These are phyloP conservation scores for Sicyos edulis DNA, from an alignment of 306 rosid genomes.

Conservation along the genomic window DNA sequence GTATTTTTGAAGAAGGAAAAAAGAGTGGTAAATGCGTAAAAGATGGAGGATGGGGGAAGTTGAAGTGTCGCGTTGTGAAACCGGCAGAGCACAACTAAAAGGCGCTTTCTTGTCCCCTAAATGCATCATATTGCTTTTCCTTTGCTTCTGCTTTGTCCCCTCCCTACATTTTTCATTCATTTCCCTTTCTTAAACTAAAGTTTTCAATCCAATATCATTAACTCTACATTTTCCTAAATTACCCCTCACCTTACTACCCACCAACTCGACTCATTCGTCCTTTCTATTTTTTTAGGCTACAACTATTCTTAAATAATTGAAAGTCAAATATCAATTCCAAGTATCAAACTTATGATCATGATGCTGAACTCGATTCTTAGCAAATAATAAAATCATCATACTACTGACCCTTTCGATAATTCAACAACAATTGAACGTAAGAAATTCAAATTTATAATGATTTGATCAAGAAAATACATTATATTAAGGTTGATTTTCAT, in stretches of 20 bases:
- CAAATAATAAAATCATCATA: too few relatives aligned
- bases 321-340: too few relatives aligned
- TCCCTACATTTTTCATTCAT: too few relatives aligned
- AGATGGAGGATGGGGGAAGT: constrained; percentile 14
- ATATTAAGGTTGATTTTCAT: too few relatives aligned
- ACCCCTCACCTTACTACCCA: neutral
- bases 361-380: too few relatives aligned
- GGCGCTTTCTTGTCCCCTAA: constrained; percentile 55
- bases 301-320: too few relatives aligned
- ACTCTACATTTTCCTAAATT: neutral
- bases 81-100: constrained; percentile 44
- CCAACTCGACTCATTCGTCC: too few relatives aligned
- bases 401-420: too few relatives aligned
- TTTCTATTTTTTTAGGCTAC: too few relatives aligned
- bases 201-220: neutral
- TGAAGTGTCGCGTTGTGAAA: constrained; percentile 29
- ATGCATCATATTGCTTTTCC: constrained; percentile 36
- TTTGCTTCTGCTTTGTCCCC: constrained; percentile 39
- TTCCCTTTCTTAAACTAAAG: neutral
- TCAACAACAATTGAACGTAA: too few relatives aligned
- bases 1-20: neutral
- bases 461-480: neutral
- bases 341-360: too few relatives aligned
- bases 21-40: neutral
- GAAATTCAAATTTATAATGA: too few relatives aligned